Conservation (phyloP, 805 yeast species). For the Pachysolen tannophilus region DNA sequence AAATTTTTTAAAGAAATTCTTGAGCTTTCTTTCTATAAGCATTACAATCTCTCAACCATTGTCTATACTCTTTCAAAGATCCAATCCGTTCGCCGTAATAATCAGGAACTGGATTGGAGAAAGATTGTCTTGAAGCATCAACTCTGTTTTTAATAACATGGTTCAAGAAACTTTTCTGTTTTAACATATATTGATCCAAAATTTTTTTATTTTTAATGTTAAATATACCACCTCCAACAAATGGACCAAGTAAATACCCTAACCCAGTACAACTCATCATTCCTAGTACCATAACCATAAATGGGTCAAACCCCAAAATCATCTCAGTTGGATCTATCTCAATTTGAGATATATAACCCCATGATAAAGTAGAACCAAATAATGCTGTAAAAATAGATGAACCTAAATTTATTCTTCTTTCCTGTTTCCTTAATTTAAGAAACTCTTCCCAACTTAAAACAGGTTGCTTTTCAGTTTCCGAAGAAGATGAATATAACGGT, state of each 20-base stretch:
- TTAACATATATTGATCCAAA: constrained; percentile 41
- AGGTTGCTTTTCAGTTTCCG: constrained; percentile 13
- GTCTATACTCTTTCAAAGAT: constrained; percentile 77
- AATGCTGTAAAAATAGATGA: constrained; percentile 65
- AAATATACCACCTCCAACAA: constrained; percentile 66
- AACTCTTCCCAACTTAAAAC: constrained; percentile 72
- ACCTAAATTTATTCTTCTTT: constrained; percentile 59
- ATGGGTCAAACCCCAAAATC: constrained; percentile 84
- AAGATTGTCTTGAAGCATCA: constrained; percentile 85
- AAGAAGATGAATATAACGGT: no score
- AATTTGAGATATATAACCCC: constrained; percentile 69
- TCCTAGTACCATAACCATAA: constrained; percentile 70
- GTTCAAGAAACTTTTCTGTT: constrained; percentile 67
- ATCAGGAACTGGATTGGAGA: constrained; percentile 96
- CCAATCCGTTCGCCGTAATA: constrained; percentile 96
- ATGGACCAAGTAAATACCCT: constrained; percentile 81
- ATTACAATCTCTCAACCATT: constrained; percentile 93
- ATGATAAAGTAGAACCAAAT: constrained; percentile 57
- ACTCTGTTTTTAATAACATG: constrained; percentile 76
- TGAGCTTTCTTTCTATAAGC: constrained; percentile 78
- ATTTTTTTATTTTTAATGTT: constrained; percentile 39
- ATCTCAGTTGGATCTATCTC: constrained; percentile 85
- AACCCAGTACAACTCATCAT: constrained; percentile 63
- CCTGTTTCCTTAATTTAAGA: constrained; percentile 65
- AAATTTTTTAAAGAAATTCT: constrained; percentile 52